Evolutionary conservation across 176 grass and related monocot genomes (phyloP).

Genomic region (Puccinellia tenuiflora): DNA sequence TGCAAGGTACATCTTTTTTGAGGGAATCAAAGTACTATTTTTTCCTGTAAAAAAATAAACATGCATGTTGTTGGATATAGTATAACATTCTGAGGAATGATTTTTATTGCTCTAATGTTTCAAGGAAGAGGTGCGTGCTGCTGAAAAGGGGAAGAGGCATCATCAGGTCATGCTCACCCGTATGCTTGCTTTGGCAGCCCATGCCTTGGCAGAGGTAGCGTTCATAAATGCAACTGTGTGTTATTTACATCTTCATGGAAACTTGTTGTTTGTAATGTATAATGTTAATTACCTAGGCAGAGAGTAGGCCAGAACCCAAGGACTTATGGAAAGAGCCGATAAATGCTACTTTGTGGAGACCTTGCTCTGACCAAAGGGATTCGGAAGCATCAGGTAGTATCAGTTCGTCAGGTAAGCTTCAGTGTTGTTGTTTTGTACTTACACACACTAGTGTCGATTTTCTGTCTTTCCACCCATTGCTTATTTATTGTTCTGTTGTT

Average conservation of each 20-base stretch:
- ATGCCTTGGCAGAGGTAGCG: slow-evolving; percentile 90
- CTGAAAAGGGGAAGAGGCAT: slow-evolving; percentile 32
- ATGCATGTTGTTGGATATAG: neutral
- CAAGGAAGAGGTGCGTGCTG: slow-evolving; percentile 32
- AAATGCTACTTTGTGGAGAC: slow-evolving; percentile 75
- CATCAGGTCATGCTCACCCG: slow-evolving; percentile 68
- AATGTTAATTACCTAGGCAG: slow-evolving; percentile 70
- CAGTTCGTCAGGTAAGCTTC: neutral
- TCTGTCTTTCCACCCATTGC: neutral
- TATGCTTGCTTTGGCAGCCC: slow-evolving; percentile 65
- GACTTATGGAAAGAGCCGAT: slow-evolving; percentile 82
- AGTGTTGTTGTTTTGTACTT: neutral
- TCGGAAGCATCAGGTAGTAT: slow-evolving; percentile 44
- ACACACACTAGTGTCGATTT: neutral
- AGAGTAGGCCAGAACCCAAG: slow-evolving; percentile 58
- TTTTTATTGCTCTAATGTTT: slow-evolving; percentile 20
- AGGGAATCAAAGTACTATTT: neutral
- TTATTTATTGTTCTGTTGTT: neutral
- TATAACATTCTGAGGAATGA: neutral
- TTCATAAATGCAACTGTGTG: slow-evolving; percentile 9
- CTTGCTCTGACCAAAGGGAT: slow-evolving; percentile 64
- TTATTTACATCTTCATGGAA: neutral
- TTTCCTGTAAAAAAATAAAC: neutral
- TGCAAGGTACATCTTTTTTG: neutral
- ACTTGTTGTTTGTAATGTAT: neutral